Base-by-base conservation (phyloP, 2,329 filamentous ascomycete genomes). In the Penicillium sp. region DNA sequence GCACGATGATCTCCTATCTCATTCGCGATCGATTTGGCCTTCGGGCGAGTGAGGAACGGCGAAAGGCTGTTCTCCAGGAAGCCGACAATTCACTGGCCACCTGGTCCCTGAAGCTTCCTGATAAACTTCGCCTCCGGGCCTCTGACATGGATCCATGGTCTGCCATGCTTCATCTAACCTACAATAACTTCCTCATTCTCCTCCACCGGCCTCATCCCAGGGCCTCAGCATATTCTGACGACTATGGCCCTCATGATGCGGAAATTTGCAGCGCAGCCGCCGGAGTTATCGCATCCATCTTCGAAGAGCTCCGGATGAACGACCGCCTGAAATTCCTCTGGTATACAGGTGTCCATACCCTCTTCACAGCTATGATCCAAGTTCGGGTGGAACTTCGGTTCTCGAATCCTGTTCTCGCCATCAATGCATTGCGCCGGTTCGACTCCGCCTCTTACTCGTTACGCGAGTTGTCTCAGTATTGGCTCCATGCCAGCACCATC, bases 1-100 rank as follows among this genome's bases (percentile, higher is more conserved):
- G 77, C 51, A 70, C 75, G 16, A 75, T 80, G 59, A 74, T 79
- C 35, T 77, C 70, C 4, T 72, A 70, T 49, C 68, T 73, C 19
- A 64, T 73, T 44, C 67, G 71, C 14, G 70, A 72, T 50, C 62
- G 71, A 25, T 74, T 74, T 47, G 71, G 71, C 7, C 55, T 73
- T 16, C 64, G 67, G 27, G 68, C 72, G 37, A 70, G 61, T 27
- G 70, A 60, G 53, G 69, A 66, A 57, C 65, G 69, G 35, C 68
- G 70, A 37, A 74, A 72, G 55, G 70, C 68, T 9, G 69, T 67
- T 30, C 64, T 74, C 18, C 64, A 66, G 40, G 68, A 72, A 53
- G 71, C 71, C 7, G 71, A 74, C 46, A 69, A 69, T 49, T 68
- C 69, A 3, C 55, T 74, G 14, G 71, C 71, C 13, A 71, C 65